Evolutionary conservation across 2,329 filamentous ascomycete genomes (phyloP).

Genomic region (Fusarium siculi): DNA sequence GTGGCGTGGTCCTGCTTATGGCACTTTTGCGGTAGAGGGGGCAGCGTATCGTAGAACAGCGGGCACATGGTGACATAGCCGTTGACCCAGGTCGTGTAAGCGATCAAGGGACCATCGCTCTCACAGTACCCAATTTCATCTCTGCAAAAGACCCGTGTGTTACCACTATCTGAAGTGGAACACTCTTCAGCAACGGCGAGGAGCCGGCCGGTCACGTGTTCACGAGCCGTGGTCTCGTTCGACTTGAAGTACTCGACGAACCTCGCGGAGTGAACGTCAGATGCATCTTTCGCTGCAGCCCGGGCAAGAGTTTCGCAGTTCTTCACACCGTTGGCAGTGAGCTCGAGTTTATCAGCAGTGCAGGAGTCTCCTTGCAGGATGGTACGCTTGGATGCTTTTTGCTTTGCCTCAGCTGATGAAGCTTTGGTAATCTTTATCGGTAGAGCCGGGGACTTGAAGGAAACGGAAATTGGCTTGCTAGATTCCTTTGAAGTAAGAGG

Average conservation of each 20-base stretch:
- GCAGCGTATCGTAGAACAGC: constrained; percentile 26
- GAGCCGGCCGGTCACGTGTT: constrained; percentile 30
- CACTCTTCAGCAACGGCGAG: constrained; percentile 32
- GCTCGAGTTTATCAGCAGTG: constrained; percentile 5
- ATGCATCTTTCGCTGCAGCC: constrained; percentile 27
- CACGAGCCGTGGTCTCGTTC: constrained; percentile 24
- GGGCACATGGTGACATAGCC: constrained; percentile 33
- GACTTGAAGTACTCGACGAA: constrained; percentile 40
- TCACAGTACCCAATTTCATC: constrained; percentile 27
- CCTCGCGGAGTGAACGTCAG: constrained; percentile 11
- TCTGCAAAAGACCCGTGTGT: constrained; percentile 8
- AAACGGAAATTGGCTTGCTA: background rate
- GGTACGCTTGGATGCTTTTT: constrained; percentile 7
- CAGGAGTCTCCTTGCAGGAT: constrained; percentile 7
- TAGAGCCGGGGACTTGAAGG: constrained; percentile 10
- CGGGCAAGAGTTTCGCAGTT: constrained; percentile 33
- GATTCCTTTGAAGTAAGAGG: background rate
- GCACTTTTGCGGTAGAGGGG: constrained; percentile 15
- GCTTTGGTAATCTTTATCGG: constrained; percentile 7
- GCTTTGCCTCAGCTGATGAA: constrained; percentile 2
- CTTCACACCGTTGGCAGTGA: constrained; percentile 3
- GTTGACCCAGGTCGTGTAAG: constrained; percentile 37
- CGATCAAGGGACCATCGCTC: constrained; percentile 20
- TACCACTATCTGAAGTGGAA: constrained; percentile 5
- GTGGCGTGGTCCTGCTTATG: constrained; percentile 40